phyloP scores from a whole-genome alignment of 148 eudicot genomes.

The Fagopyrum esculentum region DNA sequence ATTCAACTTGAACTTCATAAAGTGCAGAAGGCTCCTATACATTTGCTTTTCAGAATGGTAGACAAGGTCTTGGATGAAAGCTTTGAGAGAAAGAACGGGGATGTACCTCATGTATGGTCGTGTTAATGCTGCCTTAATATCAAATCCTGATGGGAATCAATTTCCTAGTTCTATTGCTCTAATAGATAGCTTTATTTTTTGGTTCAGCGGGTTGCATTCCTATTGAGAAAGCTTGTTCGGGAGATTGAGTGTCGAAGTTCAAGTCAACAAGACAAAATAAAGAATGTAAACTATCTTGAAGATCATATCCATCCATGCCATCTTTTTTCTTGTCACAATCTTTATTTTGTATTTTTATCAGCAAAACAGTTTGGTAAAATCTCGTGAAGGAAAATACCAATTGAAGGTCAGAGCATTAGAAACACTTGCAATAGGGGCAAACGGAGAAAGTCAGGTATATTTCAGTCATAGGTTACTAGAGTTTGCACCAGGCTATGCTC shows the following conservation, averaged over 20 bases:
- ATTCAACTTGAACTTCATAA: constrained; percentile 13
- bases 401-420: constrained; percentile 64
- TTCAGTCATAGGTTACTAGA: constrained; percentile 3
- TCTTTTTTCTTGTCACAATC: not conserved
- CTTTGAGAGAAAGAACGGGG: constrained; percentile 68
- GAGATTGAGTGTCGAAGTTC: constrained; percentile 76
- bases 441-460: constrained; percentile 81
- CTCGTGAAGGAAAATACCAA: constrained; percentile 71
- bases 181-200: constrained; percentile 11
- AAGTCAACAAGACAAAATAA: constrained; percentile 54
- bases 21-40: constrained; percentile 70
- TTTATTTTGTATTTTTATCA: constrained; percentile 22
- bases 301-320: not conserved
- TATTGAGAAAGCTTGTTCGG: constrained; percentile 66
- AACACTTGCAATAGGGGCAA: constrained; percentile 68
- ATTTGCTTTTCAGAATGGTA: constrained; percentile 63
- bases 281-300: constrained; percentile 38
- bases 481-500: not conserved
- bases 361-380: constrained; percentile 71
- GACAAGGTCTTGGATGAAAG: constrained; percentile 67
- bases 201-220: constrained; percentile 53
- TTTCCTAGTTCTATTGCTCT: not conserved
- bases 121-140: not conserved
- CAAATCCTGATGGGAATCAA: not conserved
- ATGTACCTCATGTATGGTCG: constrained; percentile 58